Conservation (phyloP, 2,329 filamentous ascomycete genomes). For the Hypoxylon sp. region DNA sequence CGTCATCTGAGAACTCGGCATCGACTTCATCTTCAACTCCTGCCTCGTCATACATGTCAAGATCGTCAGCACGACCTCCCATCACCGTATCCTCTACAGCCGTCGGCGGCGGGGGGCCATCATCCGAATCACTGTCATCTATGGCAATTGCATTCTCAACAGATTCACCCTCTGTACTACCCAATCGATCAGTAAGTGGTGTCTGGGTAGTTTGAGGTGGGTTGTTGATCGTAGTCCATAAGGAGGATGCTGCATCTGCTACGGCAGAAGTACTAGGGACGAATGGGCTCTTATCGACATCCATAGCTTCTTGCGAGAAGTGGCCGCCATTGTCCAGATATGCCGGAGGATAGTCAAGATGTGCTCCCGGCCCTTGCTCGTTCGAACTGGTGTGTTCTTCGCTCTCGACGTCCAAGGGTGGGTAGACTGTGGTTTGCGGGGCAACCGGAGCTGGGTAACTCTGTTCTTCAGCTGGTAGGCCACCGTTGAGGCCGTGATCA, state of each 20-base stretch:
- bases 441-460: conserved; percentile 16
- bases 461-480: conserved; percentile 18
- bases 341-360: conserved; percentile 46
- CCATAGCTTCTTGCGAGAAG: conserved; percentile 27
- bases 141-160: conserved; percentile 52
- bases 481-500: conserved; percentile 14
- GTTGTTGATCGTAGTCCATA: conserved; percentile 52
- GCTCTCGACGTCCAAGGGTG: conserved; percentile 41
- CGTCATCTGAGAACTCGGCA: conserved; percentile 51
- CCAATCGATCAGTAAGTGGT: conserved; percentile 38
- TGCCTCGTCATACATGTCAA: conserved; percentile 48
- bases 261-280: conserved; percentile 12
- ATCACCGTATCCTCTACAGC: conserved; percentile 42
- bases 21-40: conserved; percentile 50
- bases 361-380: conserved; percentile 26
- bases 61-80: conserved; percentile 36
- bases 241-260: conserved; percentile 30
- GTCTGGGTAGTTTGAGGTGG: conserved; percentile 29
- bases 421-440: conserved; percentile 39
- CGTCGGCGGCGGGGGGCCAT: conserved; percentile 42
- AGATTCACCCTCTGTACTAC: conserved; percentile 46
- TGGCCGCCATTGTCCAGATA: conserved; percentile 44
- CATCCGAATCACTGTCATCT: conserved; percentile 52
- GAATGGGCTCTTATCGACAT: conserved; percentile 27
- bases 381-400: conserved; percentile 26